Percentiles rank a stretch among this genome's conserved stretches.
These are phyloP conservation scores for Xerocomus nothofagi DNA, from an alignment of 1,284 basidiomycete genomes.

Conservation along the genomic window DNA sequence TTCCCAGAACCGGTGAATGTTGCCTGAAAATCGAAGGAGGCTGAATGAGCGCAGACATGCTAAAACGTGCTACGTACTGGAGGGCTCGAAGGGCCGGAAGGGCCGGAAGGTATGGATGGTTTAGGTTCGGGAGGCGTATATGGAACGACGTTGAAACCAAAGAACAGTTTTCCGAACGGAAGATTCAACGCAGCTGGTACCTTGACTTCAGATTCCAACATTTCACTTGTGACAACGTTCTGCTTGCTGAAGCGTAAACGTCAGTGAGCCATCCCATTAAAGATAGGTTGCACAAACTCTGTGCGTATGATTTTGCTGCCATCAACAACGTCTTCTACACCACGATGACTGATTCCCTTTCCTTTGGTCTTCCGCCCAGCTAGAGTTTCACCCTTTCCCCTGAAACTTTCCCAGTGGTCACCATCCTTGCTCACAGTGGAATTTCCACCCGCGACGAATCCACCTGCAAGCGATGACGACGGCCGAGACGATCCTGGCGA, in stretches of 20 bases:
- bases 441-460: conserved; percentile 54
- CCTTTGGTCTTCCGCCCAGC: conserved; percentile 89
- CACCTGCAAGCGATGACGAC: conserved; percentile 69
- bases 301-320: conserved; percentile 87
- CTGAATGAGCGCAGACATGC: conserved; percentile 5
- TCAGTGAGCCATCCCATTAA: conserved; percentile 11
- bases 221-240: conserved; percentile 82
- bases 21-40: conserved; percentile 26
- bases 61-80: conserved; percentile 23
- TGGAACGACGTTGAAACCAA: conserved; percentile 80
- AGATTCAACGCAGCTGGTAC: conserved; percentile 90
- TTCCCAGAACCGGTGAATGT: conserved; percentile 54
- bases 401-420: conserved; percentile 90
- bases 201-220: conserved; percentile 72
- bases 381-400: conserved; percentile 88
- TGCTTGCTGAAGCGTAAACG: conserved; percentile 58
- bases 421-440: conserved; percentile 68
- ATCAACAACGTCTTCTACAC: conserved; percentile 76
- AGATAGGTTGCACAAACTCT: conserved; percentile 57
- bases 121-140: conserved; percentile 55
- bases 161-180: conserved; percentile 92
- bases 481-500: conserved; percentile 82
- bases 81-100: conserved; percentile 27
- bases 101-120: conserved; percentile 30
- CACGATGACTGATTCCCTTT: conserved; percentile 82